A percentile compares a stretch with the other conserved stretches of the same genome.
These are phyloP conservation scores for Lentinula raphanica DNA, from an alignment of 768 basidiomycete genomes.

Conservation along the genomic window DNA sequence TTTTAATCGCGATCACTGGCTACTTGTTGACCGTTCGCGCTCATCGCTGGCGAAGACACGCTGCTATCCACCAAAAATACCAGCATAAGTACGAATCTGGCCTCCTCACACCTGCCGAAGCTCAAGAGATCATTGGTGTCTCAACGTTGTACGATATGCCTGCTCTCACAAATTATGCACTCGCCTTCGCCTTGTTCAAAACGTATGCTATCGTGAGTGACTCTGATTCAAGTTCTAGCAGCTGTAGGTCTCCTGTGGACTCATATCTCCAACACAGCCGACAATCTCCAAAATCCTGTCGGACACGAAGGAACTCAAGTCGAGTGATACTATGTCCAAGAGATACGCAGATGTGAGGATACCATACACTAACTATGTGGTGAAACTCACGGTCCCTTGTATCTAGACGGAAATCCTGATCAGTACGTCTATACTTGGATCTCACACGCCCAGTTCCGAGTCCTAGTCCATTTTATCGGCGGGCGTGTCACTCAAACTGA, in stretches of 20 bases:
- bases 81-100: conserved; percentile 24
- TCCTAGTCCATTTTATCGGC: neutral
- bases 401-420: conserved; percentile 41
- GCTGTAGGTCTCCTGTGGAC: neutral
- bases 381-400: neutral
- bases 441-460: neutral
- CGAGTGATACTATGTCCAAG: conserved; percentile 30
- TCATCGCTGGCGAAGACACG: conserved; percentile 38
- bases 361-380: neutral
- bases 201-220: conserved; percentile 42
- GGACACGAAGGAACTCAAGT: conserved; percentile 35
- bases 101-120: conserved; percentile 38
- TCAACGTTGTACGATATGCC: conserved; percentile 42
- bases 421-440: conserved; percentile 18
- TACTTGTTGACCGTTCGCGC: conserved; percentile 27
- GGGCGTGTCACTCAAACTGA: neutral
- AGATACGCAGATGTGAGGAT: conserved; percentile 46
- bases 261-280: conserved; percentile 26
- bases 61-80: conserved; percentile 37
- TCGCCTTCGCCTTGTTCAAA: conserved; percentile 49
- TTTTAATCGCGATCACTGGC: too few relatives aligned
- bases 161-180: conserved; percentile 29
- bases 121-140: conserved; percentile 35
- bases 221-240: neutral
- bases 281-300: conserved; percentile 39